Evolutionary conservation across 2,329 filamentous ascomycete species (phyloP), one percentile per base, ranked within the genome.

Genomic region (Trichoderma sp.): DNA sequence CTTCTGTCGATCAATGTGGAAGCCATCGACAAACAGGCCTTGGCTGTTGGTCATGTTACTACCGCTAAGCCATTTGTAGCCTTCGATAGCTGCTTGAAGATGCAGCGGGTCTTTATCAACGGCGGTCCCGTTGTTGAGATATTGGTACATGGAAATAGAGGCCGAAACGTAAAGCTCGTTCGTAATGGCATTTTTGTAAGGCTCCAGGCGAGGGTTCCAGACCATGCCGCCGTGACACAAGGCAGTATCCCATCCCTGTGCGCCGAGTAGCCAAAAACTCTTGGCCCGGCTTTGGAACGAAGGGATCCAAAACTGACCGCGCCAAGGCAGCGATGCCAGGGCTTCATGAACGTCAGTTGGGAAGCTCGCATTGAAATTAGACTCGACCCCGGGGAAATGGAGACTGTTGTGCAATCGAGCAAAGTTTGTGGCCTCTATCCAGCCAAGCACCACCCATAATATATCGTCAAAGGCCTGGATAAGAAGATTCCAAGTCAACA

Each of bases 151-250:
- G 65, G 86, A 87, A 43, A 95, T 87, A 26, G 92, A 96, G 0
- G 93, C 93, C 0, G 94, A 86, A 70, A 97, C 92, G 80, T 87
- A 97, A 1, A 97, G 86, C 77, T 97, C 89, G 76, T 97, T 97
- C 34, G 95, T 98, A 74, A 98, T 96, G 71, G 95, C 93, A 75
- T 98, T 98, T 77, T 97, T 98, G 82, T 97, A 98, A 0, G 94
- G 93, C 49, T 85, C 79, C 32, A 95, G 81, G 43, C 88, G 87
- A 3, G 93, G 93, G 73, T 92, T 96, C 95, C 95, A 98, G 16
- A 89, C 86, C 91, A 98, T 96, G 55, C 95, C 95, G 26, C 95
- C 95, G 5, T 86, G 87, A 75, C 95, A 98, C 5, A 97, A 85
- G 28, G 84, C 84, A 26, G 87, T 91, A 76, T 96, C 91, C 93